Evolutionary conservation across 805 yeast genomes (phyloP).

Genomic region (Kuraishia borneana): DNA sequence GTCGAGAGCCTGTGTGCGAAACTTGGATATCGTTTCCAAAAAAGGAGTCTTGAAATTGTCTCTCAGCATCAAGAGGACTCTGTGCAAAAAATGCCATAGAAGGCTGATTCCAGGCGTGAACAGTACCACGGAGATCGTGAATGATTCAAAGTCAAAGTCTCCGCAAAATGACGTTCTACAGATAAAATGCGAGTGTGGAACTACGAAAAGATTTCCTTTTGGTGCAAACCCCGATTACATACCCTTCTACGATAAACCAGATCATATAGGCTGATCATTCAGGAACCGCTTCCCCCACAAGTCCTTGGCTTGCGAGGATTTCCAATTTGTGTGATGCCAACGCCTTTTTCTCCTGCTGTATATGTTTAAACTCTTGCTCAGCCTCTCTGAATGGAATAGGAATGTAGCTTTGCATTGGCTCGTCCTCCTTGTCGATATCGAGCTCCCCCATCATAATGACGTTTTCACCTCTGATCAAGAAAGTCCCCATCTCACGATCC

Average conservation of each 20-base stretch:
- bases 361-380: conserved; percentile 22
- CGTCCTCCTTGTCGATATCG: conserved; percentile 79
- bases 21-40: conserved; percentile 51
- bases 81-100: conserved; percentile 59
- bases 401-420: conserved; percentile 42
- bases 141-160: conserved; percentile 22
- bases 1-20: conserved; percentile 44
- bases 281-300: conserved; percentile 1
- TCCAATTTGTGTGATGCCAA: not conserved
- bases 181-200: conserved; percentile 43
- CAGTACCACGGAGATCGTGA: conserved; percentile 25
- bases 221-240: conserved; percentile 41
- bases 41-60: conserved; percentile 55
- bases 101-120: conserved; percentile 38
- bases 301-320: conserved; percentile 1
- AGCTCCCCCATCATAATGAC: conserved; percentile 90
- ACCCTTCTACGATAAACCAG: conserved; percentile 32
- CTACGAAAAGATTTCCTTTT: conserved; percentile 44
- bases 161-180: conserved; percentile 34
- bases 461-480: conserved; percentile 90
- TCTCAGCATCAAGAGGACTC: conserved; percentile 52
- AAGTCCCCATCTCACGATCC: conserved; percentile 61
- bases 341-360: not conserved
- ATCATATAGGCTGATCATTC: conserved; percentile 1
- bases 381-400: conserved; percentile 55